Evolutionary conservation across 768 basidiomycete species (phyloP), one percentile per base, ranked within the genome.

Genomic region (Gloeostereum incarnatum): DNA sequence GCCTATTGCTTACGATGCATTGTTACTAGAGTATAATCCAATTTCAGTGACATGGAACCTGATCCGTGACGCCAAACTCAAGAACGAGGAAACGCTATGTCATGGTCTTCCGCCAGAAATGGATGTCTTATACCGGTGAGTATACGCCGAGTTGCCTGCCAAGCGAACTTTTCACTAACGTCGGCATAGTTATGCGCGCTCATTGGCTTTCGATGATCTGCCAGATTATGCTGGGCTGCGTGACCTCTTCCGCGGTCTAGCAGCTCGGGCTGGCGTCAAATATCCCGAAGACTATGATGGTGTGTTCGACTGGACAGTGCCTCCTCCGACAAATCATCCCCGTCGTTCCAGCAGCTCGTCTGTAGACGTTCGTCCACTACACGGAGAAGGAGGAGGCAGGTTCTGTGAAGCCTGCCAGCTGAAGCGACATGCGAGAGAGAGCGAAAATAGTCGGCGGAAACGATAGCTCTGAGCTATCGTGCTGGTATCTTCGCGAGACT

Each of bases 211-310:
- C 48, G 86, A 86, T 50, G 89, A 92, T 62, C 67, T 87, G 27
- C 90, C 89, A 7, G 90, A 93, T 58, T 93, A 92, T 49, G 81
- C 78, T 31, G 88, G 88, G 19, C 63, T 91, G 17, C 70, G 88
- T 30, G 73, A 71, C 31, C 69, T 89, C 31, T 87, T 91, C 56
- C 68, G 71, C 11, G 72, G 69, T 3, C 52, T 81, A 8, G 78
- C 71, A 1, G 65, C 62, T 41, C 65, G 71, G 6, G 57, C 69
- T n/a, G 73, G 69, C 1, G 59, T 78, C 5, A 64, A 66, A 39
- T 59, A 59, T 36, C 22, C 39, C 7, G 39, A 13, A 11, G 39
- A 25, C 18, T 78, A 75, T 48, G 75, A 78, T 49, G 68, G 62
- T 9, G 59, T 59, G 13, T 62, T 56, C 39, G 64, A 61, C 47